Evolutionary conservation across 768 basidiomycete genomes (phyloP), one percentile per base, ranked within the genome.

Genomic region (Tulasnella sp.): DNA sequence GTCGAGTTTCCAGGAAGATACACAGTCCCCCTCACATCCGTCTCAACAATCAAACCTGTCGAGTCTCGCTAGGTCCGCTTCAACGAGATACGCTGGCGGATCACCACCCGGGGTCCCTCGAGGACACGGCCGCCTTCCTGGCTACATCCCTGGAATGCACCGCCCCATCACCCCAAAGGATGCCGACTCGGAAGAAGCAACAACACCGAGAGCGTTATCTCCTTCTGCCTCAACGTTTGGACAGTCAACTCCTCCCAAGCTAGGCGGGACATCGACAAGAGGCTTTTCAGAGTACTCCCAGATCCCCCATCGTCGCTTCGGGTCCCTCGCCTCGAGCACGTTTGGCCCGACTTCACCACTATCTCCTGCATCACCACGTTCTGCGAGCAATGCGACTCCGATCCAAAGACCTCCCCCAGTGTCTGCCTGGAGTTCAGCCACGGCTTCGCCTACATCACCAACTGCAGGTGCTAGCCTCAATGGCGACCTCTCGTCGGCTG

Each of bases 161-260:
- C 86, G 93, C 54, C 93, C 93, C 22, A 93, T 94, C 91, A 94
- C 93, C 7, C 93, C 93, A n/a, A 90, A 89, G 75, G 91, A 93
- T 78, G 80, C 84, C 75, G 93, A 93, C 69, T 81, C 86, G 37
- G 93, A 94, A 74, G 91, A 93, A 69, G 89, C 77, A 42, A 84
- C 85, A 31, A 95, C 93, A 4, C 93, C 93, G 76, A 90, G 93
- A 74, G 93, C 93, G 22, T 89, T 89, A 22, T 90, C 91, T 0
- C 91, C 80, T 91, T 58, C 85, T 85, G 67, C 83, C 84, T 76
- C 83, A 22, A 85, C 64, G 29, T 64, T 64, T 64, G 58, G 58
- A 64, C 25, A 64, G 9, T 31, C 54, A 77, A 12, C 42, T 12
- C 14, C 74, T 52, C 42, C 67, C 7, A 42, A 76, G 42, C 40